phyloP scores from a whole-genome alignment of 2,329 filamentous ascomycete species.

The Beauveria brongniartii region DNA sequence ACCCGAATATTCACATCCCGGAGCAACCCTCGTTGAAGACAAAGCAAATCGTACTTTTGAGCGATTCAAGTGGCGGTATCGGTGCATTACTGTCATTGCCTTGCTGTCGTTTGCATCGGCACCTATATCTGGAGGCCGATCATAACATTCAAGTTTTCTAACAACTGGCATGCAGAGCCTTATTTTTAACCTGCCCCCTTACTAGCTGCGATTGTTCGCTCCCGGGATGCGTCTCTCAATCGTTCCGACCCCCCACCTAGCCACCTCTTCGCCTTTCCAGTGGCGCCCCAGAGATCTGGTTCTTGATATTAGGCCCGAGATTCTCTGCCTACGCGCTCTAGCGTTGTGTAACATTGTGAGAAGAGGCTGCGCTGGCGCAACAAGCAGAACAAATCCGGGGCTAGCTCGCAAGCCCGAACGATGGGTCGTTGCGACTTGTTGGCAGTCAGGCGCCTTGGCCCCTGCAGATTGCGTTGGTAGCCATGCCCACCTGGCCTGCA shows the following conservation, averaged over 20 bases:
- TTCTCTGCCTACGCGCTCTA: not conserved
- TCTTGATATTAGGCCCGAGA: not conserved
- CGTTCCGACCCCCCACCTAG: not conserved
- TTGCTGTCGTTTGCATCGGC: not conserved
- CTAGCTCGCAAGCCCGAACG: not conserved
- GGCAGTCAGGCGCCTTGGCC: not conserved
- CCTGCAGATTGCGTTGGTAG: constrained; percentile 7
- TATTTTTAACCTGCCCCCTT: not conserved
- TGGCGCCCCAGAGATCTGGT: constrained; percentile 4
- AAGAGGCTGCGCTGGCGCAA: not conserved
- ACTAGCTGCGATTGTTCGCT: no score
- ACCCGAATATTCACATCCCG: not conserved
- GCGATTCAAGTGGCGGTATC: constrained; percentile 7
- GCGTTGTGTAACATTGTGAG: not conserved
- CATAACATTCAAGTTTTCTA: not conserved
- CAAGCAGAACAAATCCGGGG: not conserved
- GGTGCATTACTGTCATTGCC: not conserved
- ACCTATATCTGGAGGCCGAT: not conserved
- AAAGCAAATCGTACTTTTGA: not conserved
- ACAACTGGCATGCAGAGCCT: not conserved
- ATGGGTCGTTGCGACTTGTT: not conserved
- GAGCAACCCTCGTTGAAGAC: not conserved
- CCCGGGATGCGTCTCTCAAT: not conserved
- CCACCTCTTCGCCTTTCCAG: not conserved
- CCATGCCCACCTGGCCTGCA: constrained; percentile 7